These are phyloP conservation scores for Xylariaceae sp. DNA, from an alignment of 2,329 filamentous ascomycete species.

Conservation along the genomic window DNA sequence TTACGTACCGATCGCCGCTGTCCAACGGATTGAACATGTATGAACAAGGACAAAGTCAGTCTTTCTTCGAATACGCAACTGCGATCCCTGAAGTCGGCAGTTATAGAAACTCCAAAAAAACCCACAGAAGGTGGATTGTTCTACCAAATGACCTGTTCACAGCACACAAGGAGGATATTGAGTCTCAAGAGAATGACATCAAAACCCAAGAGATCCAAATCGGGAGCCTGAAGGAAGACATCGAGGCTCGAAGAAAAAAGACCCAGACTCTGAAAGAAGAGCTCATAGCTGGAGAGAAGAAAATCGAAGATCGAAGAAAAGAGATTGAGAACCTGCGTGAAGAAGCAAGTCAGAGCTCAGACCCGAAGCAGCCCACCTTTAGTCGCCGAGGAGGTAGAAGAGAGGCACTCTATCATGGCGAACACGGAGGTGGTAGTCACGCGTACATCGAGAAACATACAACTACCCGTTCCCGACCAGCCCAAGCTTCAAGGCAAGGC, in stretches of 20 bases:
- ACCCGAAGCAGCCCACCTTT: background rate
- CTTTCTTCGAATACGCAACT: slow-evolving; percentile 3
- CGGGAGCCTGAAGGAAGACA: background rate
- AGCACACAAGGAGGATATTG: background rate
- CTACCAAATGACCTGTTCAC: background rate
- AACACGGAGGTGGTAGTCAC: no score
- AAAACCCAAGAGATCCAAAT: no score
- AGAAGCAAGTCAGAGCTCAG: background rate
- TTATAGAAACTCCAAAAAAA: background rate
- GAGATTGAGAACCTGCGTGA: background rate
- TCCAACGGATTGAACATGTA: background rate
- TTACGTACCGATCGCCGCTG: background rate
- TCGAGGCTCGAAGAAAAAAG: no score
- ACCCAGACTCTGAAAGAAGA: no score
- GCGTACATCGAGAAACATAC: no score
- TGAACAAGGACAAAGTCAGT: background rate
- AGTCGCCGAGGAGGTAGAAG: background rate
- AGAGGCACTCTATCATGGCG: no score
- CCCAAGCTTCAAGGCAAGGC: background rate
- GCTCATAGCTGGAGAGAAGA: no score
- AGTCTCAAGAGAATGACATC: no score
- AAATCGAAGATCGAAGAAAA: background rate
- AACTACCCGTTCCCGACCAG: no score
- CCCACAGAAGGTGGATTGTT: slow-evolving; percentile 1
- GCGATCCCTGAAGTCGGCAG: background rate